Evolutionary conservation across 2,329 filamentous ascomycete species (phyloP).

Genomic region (Pseudogymnoascus sp.): DNA sequence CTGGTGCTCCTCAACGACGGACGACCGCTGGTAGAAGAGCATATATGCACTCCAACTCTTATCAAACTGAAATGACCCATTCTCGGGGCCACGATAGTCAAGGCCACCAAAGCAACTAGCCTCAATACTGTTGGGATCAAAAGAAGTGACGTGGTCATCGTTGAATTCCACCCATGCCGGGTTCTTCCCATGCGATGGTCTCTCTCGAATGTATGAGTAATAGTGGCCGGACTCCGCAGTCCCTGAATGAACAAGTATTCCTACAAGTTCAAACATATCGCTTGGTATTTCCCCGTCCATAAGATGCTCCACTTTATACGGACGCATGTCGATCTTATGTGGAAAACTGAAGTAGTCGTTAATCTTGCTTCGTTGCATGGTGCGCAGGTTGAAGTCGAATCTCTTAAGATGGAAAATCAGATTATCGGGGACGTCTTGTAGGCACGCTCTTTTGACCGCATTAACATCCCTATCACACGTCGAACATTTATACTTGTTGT

Average conservation of each 20-base stretch:
- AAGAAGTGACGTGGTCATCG: slow-evolving; percentile 70
- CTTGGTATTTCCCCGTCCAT: slow-evolving; percentile 52
- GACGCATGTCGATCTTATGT: slow-evolving; percentile 70
- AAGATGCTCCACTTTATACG: slow-evolving; percentile 81
- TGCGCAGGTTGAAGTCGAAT: slow-evolving; percentile 72
- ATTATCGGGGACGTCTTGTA: slow-evolving; percentile 89
- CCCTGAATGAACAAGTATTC: slow-evolving; percentile 85
- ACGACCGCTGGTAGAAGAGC: slow-evolving; percentile 87
- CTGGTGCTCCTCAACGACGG: slow-evolving; percentile 50
- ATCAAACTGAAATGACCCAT: slow-evolving; percentile 42
- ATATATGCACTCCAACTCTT: slow-evolving; percentile 90
- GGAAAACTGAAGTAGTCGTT: slow-evolving; percentile 94
- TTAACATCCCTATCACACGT: slow-evolving; percentile 83
- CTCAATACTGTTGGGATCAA: slow-evolving; percentile 66
- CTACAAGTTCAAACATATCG: slow-evolving; percentile 89
- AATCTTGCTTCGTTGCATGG: slow-evolving; percentile 79
- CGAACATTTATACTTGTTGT: slow-evolving; percentile 97
- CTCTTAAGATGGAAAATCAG: slow-evolving; percentile 91
- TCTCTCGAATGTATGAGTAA: slow-evolving; percentile 87
- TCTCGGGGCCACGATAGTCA: slow-evolving; percentile 43
- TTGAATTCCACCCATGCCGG: slow-evolving; percentile 84
- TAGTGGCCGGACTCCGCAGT: slow-evolving; percentile 94
- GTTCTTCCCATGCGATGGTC: slow-evolving; percentile 45
- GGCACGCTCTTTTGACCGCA: slow-evolving; percentile 82
- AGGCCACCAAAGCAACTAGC: slow-evolving; percentile 71